A percentile compares a stretch with the other conserved stretches of the same genome.
Evolutionary conservation across 2,329 filamentous ascomycete genomes (phyloP).

Genomic region (Xylaria sp.): DNA sequence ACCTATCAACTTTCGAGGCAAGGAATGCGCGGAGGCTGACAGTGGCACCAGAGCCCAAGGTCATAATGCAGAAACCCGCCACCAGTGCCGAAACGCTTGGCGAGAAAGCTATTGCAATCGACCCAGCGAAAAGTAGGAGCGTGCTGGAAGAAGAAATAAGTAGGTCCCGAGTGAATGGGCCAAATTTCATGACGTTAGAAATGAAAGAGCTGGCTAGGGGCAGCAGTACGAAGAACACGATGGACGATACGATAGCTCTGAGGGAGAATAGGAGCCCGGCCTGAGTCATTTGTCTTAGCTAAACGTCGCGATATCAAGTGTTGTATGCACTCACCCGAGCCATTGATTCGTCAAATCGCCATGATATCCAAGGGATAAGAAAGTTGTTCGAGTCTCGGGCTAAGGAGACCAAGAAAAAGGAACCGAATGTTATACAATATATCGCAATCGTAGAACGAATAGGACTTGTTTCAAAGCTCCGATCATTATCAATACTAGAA

Average conservation of each 20-base stretch:
- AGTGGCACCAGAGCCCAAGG: conserved; percentile 26
- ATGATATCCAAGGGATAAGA: conserved; percentile 34
- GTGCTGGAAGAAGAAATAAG: conserved; percentile 19
- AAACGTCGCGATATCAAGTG: not conserved
- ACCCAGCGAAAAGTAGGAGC: conserved; percentile 19
- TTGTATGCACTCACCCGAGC: conserved; percentile 7
- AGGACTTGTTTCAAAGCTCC: not conserved
- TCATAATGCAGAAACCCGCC: conserved; percentile 24
- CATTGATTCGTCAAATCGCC: conserved; percentile 33
- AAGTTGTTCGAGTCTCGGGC: conserved; percentile 32
- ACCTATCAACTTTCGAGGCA: conserved; percentile 22
- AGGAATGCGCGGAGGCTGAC: conserved; percentile 32
- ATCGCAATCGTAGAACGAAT: conserved; percentile 6
- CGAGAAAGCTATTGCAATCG: conserved; percentile 17
- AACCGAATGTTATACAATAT: conserved; percentile 21
- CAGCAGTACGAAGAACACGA: conserved; percentile 27
- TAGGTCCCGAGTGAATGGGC: conserved; percentile 16
- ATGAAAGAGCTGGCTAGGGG: conserved; percentile 23
- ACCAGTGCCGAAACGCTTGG: conserved; percentile 15
- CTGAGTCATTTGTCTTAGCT: conserved; percentile 11
- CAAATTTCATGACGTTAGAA: not conserved
- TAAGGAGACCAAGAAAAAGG: conserved; percentile 29
- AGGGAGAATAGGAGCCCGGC: conserved; percentile 30
- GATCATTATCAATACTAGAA: not conserved
- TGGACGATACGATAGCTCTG: conserved; percentile 24